Base-by-base conservation (phyloP, 352 stramenopile species). In the Globisporangium cylindrosporum region DNA sequence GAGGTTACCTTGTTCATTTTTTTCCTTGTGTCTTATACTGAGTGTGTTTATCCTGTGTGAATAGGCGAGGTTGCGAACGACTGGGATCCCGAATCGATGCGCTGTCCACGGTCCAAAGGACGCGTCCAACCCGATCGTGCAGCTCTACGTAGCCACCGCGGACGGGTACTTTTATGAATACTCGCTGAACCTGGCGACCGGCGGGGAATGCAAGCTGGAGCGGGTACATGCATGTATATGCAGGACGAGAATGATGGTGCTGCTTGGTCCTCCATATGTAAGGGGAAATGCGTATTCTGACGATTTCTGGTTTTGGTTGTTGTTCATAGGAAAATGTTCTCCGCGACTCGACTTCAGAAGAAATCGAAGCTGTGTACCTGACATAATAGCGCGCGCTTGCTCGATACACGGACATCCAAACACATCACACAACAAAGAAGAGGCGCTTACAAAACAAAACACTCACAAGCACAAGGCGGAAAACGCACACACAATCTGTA, bases 131-230 rank as follows among this genome's bases (percentile, higher is more conserved):
- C 76, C 84, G 12, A 65, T 85, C 36, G 79, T 89, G 10, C 83
- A 92, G 69, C 72, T 96, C 7, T 92, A 94, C 55, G 87, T 96
- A 12, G 84, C 84, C 55, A 96, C 88, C 1, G 77, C 73, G 0
- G 87, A 94, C 22, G 88, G 86, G 7, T 94, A 89, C 64, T 96
- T 96, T 70, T 96, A 94, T 70, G 86, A 96, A 57, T 96, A 96
- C 62, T 92, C 87, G 3, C 80, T 96, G 4, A 88, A 94, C 62
- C 64, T 94, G 34, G 67, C 67, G 48, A 61, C 82, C 2, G 88
- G 88, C 12, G 88, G 88, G 34, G 88, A 93, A 66, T 96, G 88
- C 80, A 91, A 91, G 57, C 77, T 96, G 20, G 80, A 96, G 70
- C 70, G 88, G n/a, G 82, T 91, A 59, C 22, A 76, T 78, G 1